Percentiles rank a stretch among this genome's conserved stretches.
phyloP scores from a whole-genome alignment of 1,284 basidiomycete species.

The Ganoderma leucocontextum region DNA sequence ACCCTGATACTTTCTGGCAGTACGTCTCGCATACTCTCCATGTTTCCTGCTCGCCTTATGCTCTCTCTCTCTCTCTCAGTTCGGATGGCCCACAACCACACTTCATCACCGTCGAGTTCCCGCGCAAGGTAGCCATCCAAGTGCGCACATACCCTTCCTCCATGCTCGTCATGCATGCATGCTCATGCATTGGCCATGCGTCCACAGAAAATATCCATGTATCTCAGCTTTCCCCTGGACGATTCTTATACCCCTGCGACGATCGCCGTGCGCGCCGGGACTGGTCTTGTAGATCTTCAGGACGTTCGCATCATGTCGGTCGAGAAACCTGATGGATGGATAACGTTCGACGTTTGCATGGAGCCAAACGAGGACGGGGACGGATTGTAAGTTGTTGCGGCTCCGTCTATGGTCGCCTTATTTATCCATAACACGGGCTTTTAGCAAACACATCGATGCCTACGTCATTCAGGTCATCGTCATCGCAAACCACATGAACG shows the following conservation, averaged over 20 bases:
- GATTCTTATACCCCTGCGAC: conserved; percentile 98
- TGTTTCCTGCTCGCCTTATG: neutral
- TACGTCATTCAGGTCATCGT: conserved; percentile 94
- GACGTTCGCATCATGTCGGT: conserved; percentile 89
- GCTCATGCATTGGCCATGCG: neutral
- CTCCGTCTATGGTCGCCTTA: neutral
- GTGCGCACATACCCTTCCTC: conserved; percentile 48
- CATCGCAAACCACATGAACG: conserved; percentile 95
- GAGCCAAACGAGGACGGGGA: conserved; percentile 83
- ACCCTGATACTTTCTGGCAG: conserved; percentile 98
- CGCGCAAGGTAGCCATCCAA: conserved; percentile 89
- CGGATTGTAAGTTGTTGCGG: conserved; percentile 59
- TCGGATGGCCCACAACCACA: conserved; percentile 98
- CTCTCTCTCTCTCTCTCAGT: conserved; percentile 52
- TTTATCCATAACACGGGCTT: conserved; percentile 3
- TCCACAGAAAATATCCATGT: conserved; percentile 88
- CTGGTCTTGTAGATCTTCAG: conserved; percentile 91
- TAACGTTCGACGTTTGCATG: conserved; percentile 86
- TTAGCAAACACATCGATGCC: conserved; percentile 85
- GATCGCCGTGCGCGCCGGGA: conserved; percentile 91
- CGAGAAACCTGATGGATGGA: conserved; percentile 95
- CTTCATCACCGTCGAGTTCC: conserved; percentile 94
- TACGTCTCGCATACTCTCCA: conserved; percentile 55
- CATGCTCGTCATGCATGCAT: too few relatives aligned
- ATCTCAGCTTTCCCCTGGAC: conserved; percentile 87